Evolutionary conservation across 441 rosid genomes (phyloP).

Genomic region (Pelargonium cotyledonis): DNA sequence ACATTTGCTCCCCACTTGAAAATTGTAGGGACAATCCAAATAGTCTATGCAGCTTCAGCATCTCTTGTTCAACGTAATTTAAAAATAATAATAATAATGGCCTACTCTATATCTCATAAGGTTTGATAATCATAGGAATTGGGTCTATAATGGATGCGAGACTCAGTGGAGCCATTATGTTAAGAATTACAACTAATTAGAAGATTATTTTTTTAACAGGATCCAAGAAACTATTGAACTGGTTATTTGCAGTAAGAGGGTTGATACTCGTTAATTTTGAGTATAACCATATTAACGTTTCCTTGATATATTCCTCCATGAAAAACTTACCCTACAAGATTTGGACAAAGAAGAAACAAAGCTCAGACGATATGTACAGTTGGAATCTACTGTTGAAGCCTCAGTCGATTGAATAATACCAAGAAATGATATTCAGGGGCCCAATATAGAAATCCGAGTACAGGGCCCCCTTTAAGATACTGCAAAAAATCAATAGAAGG

Average conservation of each 20-base stretch:
- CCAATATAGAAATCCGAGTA: slow-evolving; percentile 91
- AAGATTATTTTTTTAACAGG: too few relatives aligned
- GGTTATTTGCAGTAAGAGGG: not conserved
- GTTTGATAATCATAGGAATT: too few relatives aligned
- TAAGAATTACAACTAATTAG: too few relatives aligned
- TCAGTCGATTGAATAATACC: slow-evolving; percentile 81
- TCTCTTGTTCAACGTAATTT: not conserved
- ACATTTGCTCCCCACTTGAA: not conserved
- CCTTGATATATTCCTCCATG: not conserved
- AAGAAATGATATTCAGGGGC: slow-evolving; percentile 95
- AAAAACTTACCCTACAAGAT: slow-evolving; percentile 29
- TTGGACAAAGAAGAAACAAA: slow-evolving; percentile 21
- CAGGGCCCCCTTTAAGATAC: slow-evolving; percentile 93
- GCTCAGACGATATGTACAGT: slow-evolving; percentile 28
- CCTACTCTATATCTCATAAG: too few relatives aligned
- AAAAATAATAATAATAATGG: too few relatives aligned
- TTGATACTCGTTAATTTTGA: too few relatives aligned
- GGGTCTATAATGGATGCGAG: too few relatives aligned
- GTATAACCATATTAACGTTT: not conserved
- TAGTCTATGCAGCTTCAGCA: not conserved
- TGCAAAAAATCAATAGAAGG: slow-evolving; percentile 30
- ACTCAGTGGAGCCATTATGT: too few relatives aligned
- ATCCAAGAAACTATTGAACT: not conserved
- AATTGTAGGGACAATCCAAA: not conserved
- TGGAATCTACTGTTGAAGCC: slow-evolving; percentile 53